Evolutionary conservation across 331 rosid genomes (phyloP).

Genomic region (Cydonia oblonga): DNA sequence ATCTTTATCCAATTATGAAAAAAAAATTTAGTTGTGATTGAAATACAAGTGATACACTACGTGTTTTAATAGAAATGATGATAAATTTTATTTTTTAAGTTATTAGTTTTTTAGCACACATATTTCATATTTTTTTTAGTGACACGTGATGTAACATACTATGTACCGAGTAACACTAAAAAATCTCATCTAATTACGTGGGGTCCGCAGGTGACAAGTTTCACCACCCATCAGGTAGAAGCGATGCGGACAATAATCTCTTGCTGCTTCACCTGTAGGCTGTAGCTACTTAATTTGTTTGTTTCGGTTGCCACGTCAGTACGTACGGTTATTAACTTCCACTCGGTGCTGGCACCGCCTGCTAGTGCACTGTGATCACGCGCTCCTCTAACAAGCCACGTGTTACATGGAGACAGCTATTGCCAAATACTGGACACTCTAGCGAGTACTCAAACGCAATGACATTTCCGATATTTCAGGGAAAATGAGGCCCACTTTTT

Average conservation of each 20-base stretch:
- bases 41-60: too few species aligned
- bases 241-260: neutral
- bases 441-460: constrained; percentile 11
- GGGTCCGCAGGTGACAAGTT: neutral
- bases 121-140: too few species aligned
- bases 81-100: too few species aligned
- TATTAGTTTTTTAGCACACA: too few species aligned
- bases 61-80: too few species aligned
- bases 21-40: too few species aligned
- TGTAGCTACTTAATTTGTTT: neutral
- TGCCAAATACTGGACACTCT: neutral
- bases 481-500: neutral
- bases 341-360: neutral
- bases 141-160: too few species aligned
- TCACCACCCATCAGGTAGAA: neutral
- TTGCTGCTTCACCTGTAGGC: neutral
- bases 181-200: neutral
- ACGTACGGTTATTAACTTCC: neutral
- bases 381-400: neutral
- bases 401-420: neutral
- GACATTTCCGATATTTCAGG: constrained; percentile 8
- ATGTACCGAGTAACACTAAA: too few species aligned
- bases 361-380: neutral
- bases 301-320: constrained; percentile 16
- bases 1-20: too few species aligned